Evolutionary conservation across 495 filamentous ascomycete species (phyloP).

Genomic region (Recurvomyces mirabilis): DNA sequence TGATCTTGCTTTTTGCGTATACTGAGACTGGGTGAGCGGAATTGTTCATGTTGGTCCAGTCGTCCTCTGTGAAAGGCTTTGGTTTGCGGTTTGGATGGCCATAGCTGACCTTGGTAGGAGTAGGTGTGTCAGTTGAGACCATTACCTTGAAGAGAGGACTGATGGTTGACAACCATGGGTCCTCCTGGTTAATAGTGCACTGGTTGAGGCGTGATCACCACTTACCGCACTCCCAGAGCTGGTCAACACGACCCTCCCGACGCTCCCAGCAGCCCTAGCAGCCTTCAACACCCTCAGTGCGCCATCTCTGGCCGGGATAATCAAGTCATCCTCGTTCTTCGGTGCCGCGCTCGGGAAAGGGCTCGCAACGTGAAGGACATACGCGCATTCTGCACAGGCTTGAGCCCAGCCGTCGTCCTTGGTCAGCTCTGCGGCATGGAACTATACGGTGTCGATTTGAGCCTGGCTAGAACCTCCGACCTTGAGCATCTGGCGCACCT

Average conservation of each 20-base stretch:
- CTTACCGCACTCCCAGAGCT: constrained; percentile 12
- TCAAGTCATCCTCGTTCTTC: constrained; percentile 20
- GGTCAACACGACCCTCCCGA: constrained; percentile 18
- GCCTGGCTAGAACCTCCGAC: constrained; percentile 6
- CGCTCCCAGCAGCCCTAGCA: constrained; percentile 18
- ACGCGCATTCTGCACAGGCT: constrained; percentile 19
- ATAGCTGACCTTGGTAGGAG: constrained; percentile 5
- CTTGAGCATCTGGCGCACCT: constrained; percentile 12
- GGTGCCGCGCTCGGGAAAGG: constrained; percentile 17
- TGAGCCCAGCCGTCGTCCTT: constrained; percentile 20
- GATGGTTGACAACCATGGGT: neutral
- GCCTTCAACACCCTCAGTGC: constrained; percentile 14
- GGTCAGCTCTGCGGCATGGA: constrained; percentile 17
- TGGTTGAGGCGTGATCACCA: neutral
- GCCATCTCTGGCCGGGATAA: constrained; percentile 16
- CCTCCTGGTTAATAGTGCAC: neutral
- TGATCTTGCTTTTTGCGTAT: constrained; percentile 20
- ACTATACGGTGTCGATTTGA: constrained; percentile 7
- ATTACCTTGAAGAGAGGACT: neutral
- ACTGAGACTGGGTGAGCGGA: too few species aligned
- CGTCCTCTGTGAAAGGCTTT: constrained; percentile 16
- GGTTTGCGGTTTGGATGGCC: neutral
- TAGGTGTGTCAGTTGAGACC: too few species aligned
- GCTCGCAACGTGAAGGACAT: constrained; percentile 19
- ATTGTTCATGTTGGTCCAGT: constrained; percentile 12